Evolutionary conservation across 2,329 filamentous ascomycete species (phyloP), one percentile per base, ranked within the genome.

Genomic region (Zymoseptoria tritici): DNA sequence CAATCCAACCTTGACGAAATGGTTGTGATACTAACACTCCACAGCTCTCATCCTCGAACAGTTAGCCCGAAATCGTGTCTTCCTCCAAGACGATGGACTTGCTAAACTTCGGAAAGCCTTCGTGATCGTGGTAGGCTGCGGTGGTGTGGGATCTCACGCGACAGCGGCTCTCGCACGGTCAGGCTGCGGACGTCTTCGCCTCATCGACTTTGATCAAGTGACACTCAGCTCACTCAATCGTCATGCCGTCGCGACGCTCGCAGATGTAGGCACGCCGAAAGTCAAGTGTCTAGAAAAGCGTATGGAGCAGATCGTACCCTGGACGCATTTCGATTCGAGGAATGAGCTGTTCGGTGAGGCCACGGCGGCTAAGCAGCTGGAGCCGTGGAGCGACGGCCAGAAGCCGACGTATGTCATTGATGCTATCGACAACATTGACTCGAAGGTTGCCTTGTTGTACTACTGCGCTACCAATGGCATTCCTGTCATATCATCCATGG

Each of bases 191-290:
- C 87, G 86, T 68, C 81, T 99, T 57, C 87, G 94, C 0, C 83
- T 99, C 46, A 85, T 99, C 66, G 94, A 99, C 75, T 99, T 99
- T 73, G 94, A 99, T 73, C 94, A 99, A 80, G 93, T 99, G 36
- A 96, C 92, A 0, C 80, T 99, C 52, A 96, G 90, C 64, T 96
- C 91, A 2, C 79, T 99, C 57, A 99, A 99, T 74, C 82, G 94
- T n/a, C 94, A 99, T 75, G 91, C 94, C 8, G 88, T 99, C 1
- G 94, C 94, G 4, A 97, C 93, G 0, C 80, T 97, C 6, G 90
- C 91, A 16, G 94, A 99, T 70, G 94, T 99, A 1, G 94, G 94
- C 22, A 91, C 88, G 11, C 85, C 92, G 8, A 99, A 99, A 76
- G 94, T 99, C 1, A 84, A 89, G 58, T 94, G 90, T 68, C 83